phyloP scores from a whole-genome alignment of 164 flowering plant genomes.

The Umbilicus rupestris region DNA sequence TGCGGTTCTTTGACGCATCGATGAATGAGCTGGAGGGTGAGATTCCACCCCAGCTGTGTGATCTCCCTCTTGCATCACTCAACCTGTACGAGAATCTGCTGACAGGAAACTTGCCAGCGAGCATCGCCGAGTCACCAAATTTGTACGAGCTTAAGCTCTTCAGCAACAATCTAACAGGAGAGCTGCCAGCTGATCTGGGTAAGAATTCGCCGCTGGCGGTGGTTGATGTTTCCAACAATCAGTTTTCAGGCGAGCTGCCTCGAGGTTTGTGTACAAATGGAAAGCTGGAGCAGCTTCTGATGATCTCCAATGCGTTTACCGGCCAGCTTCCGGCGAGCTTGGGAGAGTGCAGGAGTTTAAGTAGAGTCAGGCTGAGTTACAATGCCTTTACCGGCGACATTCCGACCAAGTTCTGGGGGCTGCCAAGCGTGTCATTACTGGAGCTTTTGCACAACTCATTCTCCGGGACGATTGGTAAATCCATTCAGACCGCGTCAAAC shows the following conservation, averaged over 20 bases:
- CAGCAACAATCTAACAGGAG: slow-evolving; percentile 35
- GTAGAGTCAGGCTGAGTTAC: slow-evolving; percentile 34
- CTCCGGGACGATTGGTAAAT: slow-evolving; percentile 34
- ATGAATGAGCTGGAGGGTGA: slow-evolving; percentile 57
- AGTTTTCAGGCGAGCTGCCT: slow-evolving; percentile 48
- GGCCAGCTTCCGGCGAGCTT: slow-evolving; percentile 43
- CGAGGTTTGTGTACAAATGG: slow-evolving; percentile 35
- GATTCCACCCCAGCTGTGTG: slow-evolving; percentile 62
- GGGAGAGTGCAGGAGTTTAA: slow-evolving; percentile 36
- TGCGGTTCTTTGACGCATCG: slow-evolving; percentile 53
- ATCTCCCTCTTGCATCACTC: slow-evolving; percentile 54
- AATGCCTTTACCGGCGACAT: slow-evolving; percentile 52
- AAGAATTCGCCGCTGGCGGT: slow-evolving; percentile 36
- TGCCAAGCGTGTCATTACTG: slow-evolving; percentile 43
- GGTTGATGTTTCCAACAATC: slow-evolving; percentile 48
- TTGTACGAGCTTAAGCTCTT: slow-evolving; percentile 52
- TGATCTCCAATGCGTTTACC: slow-evolving; percentile 40
- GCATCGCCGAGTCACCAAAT: slow-evolving; percentile 40
- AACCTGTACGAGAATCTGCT: slow-evolving; percentile 54
- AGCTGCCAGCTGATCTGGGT: slow-evolving; percentile 46
- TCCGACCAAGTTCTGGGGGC: slow-evolving; percentile 55
- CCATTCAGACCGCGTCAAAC: slow-evolving; percentile 35
- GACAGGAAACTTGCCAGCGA: slow-evolving; percentile 36
- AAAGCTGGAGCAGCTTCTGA: slow-evolving; percentile 32
- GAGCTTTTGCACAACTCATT: slow-evolving; percentile 42